Conservation (phyloP, 2,329 filamentous ascomycete species). For the Huntiella omanensis region DNA sequence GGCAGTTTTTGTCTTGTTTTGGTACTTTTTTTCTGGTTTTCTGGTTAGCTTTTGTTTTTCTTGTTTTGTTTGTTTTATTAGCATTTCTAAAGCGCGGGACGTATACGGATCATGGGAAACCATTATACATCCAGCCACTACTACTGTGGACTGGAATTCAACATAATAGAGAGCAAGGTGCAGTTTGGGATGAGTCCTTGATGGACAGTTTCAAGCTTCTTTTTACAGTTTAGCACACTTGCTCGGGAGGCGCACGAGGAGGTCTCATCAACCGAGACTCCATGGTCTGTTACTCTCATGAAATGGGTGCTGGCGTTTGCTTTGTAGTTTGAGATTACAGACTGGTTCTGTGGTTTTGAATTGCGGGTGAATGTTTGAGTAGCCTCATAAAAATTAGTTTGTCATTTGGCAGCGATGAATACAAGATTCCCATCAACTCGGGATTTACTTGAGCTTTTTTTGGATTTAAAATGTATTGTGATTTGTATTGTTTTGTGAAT, state of each 20-base stretch:
- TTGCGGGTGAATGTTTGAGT: neutral
- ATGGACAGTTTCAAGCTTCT: neutral
- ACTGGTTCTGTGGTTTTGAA: neutral
- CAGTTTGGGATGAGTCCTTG: neutral
- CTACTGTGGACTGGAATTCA: conserved; percentile 12
- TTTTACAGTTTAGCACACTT: neutral
- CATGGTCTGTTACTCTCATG: conserved; percentile 12
- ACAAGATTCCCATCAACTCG: neutral
- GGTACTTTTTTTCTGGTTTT: conserved; percentile 10
- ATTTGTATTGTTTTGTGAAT: neutral
- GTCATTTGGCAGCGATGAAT: neutral
- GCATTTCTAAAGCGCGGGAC: conserved; percentile 11
- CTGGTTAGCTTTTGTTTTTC: conserved; percentile 4
- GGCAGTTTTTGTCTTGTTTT: conserved; percentile 11
- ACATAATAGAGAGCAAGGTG: conserved; percentile 13
- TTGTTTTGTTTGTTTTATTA: conserved; percentile 9
- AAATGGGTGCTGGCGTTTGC: neutral
- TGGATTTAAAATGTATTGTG: neutral
- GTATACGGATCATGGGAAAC: conserved; percentile 12
- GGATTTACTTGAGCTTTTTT: neutral
- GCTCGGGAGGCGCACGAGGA: conserved; percentile 12
- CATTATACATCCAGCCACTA: conserved; percentile 10
- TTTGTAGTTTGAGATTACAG: neutral
- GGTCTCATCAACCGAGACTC: conserved; percentile 13
- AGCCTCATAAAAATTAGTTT: conserved; percentile 1